Base-by-base conservation (phyloP, 352 stramenopile genomes). In the Globisporangium cylindrosporum region DNA sequence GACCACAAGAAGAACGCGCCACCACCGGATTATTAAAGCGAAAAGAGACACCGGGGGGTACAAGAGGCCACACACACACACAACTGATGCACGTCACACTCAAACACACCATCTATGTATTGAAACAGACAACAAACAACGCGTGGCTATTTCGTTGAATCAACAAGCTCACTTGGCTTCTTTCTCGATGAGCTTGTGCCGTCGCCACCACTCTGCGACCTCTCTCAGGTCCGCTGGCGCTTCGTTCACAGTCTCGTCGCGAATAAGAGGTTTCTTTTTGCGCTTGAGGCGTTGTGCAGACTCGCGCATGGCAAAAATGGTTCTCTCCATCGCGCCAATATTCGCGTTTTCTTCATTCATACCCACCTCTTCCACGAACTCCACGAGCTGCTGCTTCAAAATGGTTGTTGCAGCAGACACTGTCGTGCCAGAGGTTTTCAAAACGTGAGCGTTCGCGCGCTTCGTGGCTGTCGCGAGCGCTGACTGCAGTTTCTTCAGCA, bases 181-280 rank as follows among this genome's bases (percentile, higher is more conserved):
- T 62, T 41, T 20, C n/a, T 15, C 8, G 10, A n/a, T 49, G 66
- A 67, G 32, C 18, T 38, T 56, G 32, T 32, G 56, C 3, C 51
- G 67, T 27, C 80, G 73, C 83, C 83, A 92, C 80, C 82, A 92
- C 51, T 90, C 81, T 3, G 81, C 78, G 1, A 87, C 41, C 68
- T 88, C 81, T 22, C 57, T 59, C 66, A 67, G 32, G 56, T 72
- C 55, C 38, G 76, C 41, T 72, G 60, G 68, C 64, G 24, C 24
- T 34, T 51, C 43, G 22, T 51, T 22, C 18, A 2, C 5, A 51
- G 43, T 12, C 43, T 3, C 43, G 1, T 22, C 43, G 15, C n/a
- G 41, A 49, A 20, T n/a, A n/a, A 20, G 22, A 69, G 60, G 53
- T 29, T 14, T 65, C 63, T 46, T 46, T 46, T 29, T 72, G 62